Base-by-base conservation (phyloP, 805 yeast species). In the Metschnikowia amazonensis region DNA sequence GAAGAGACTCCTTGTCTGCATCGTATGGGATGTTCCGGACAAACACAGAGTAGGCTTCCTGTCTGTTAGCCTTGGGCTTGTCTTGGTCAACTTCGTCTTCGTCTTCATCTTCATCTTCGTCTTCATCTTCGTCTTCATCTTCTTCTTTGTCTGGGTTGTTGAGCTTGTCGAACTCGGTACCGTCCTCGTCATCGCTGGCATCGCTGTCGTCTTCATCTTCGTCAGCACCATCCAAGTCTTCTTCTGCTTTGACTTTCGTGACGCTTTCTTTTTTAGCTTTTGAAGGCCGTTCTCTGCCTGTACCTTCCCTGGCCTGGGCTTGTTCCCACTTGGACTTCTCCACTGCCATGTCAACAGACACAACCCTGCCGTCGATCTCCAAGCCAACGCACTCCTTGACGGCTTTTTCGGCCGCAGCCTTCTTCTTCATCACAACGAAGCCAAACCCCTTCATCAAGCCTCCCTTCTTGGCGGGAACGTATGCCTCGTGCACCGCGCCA, bases 361-460 rank as follows among this genome's bases (percentile, higher is more conserved):
- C 97, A 52, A 80, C 84, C 66, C 99, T 81, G 2, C 89, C 97
- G 57, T 82, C 89, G 44, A 94, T 86, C 64, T 87, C 81, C 60
- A 90, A 67, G 6, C 86, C 96, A 42, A 73, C 76, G 18, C 82
- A 72, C 28, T 77, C 89, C 56, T 86, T 86, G 29, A 90, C 81
- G 1, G 97, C 98, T 46, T 70, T 74, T 55, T 80, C 83, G 41
- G 99, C 98, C 51, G 84, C 80, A 24, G 79, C 67, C 50, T 81
- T 74, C 58, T 84, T 87, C 59, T 81, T 81, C 96, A 94, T 86
- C 0, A 94, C 85, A 8, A 94, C 89, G 64, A 94, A 94, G 0
- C 89, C 99, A 76, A 92, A 94, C 9, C 99, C 99, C 49, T 84
- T 72, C 94, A 94, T 86, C 62, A 79, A 82, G 13, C 97, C 96